phyloP scores from a whole-genome alignment of 78 protist genomes.

The Chrysochromulina parva region DNA sequence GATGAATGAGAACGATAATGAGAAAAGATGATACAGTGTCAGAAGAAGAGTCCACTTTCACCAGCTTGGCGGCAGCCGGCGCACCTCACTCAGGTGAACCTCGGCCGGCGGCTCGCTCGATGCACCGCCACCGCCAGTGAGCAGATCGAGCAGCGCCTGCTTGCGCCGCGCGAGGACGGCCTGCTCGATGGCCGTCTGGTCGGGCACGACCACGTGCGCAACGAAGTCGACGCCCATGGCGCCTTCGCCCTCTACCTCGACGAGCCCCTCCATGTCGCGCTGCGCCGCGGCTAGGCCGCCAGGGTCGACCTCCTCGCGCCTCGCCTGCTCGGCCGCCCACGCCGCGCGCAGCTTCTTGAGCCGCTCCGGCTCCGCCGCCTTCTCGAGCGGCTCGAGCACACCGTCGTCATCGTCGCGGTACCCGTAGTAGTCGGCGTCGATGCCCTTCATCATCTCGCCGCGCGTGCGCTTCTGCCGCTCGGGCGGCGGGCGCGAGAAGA shows the following conservation, averaged over 20 bases:
- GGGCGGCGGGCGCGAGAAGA: slow-evolving; percentile 40
- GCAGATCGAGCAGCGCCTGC: background rate
- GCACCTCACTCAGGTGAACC: too few species aligned
- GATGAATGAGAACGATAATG: too few species aligned
- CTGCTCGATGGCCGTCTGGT: slow-evolving; percentile 50
- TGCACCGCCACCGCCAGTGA: background rate
- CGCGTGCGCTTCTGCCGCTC: slow-evolving; percentile 33
- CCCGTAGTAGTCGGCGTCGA: slow-evolving; percentile 89
- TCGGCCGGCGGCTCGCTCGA: too few species aligned
- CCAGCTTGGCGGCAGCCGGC: too few species aligned
- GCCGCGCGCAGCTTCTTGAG: background rate
- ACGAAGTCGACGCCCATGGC: background rate
- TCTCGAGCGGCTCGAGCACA: slow-evolving; percentile 50
- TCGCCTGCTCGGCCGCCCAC: background rate
- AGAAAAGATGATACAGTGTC: too few species aligned
- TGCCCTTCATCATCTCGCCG: slow-evolving; percentile 59
- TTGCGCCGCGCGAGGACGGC: slow-evolving; percentile 37
- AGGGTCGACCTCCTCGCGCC: too few species aligned
- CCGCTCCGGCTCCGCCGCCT: slow-evolving; percentile 21
- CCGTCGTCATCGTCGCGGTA: slow-evolving; percentile 89
- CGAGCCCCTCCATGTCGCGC: background rate
- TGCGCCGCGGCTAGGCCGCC: background rate
- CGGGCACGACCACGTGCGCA: slow-evolving; percentile 55
- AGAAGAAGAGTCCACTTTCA: too few species aligned
- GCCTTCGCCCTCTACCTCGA: too few species aligned